Base-by-base conservation (phyloP, 2,329 filamentous ascomycete species). In the Monilinia aucupariae region DNA sequence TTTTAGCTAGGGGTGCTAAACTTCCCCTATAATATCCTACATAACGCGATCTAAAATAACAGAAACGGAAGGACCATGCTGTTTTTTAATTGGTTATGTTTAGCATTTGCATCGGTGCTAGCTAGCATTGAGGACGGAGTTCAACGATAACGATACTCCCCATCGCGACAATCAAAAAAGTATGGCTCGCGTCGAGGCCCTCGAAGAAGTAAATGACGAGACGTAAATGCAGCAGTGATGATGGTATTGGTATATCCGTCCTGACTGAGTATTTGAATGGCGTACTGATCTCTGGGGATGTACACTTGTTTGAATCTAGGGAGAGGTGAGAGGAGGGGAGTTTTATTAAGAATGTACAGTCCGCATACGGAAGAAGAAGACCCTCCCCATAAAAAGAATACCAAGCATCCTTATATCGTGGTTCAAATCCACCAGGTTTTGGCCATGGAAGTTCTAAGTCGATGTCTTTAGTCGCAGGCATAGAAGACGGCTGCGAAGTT, bases 11-110 rank as follows among this genome's bases (percentile, higher is more conserved):
- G 2, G 80, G 82, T 39, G 69, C 68, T 7, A 85, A 66, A 7
- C 79, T 80, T 4, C 79, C 79, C 2, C 75, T 69, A 43, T 79
- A 71, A 3, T 78, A 80, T 2, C 78, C 78, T 62, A 85, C 84
- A 71, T n/a, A n/a, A n/a, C n/a, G n/a, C 82, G 85, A 72, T 85
- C 83, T 13, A 85, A 69, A 20, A 84, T 76, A 51, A 78, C 78
- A 2, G 78, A 78, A 10, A 82, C 70, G 1, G n/a, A 22, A 34
- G 45, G 20, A 9, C 25, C 12, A 22, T 25, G 22, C 13, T 27
- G 22, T 27, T 41, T 20, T 4, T 12, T 25, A n/a, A 22, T 27
- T 13, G 4, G 59, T 66, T 1, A 37, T n/a, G 37, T 27, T 67
- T 61, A 34, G 68, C 59, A 32, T 72, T 12, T 12, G 34, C 34